Conservation (phyloP, 306 rosid species). For the Cyclanthera cordifolia region DNA sequence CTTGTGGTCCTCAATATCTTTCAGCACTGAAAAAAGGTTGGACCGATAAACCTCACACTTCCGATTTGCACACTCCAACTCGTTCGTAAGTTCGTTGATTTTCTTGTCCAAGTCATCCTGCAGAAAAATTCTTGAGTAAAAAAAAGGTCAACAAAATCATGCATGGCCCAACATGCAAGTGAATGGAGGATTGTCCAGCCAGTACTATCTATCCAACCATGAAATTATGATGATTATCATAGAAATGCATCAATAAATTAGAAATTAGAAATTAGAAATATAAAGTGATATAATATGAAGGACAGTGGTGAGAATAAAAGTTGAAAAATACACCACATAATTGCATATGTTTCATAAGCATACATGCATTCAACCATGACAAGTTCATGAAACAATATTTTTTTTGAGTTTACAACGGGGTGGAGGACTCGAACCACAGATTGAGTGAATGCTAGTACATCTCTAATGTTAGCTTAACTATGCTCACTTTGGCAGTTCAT, state of each 20-base stretch:
- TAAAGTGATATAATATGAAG: neutral
- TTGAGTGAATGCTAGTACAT: too few relatives aligned
- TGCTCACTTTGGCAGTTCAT: too few relatives aligned
- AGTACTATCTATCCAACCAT: neutral
- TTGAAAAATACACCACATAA: neutral
- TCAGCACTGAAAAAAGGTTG: constrained; percentile 81
- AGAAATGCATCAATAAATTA: neutral
- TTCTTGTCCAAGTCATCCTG: constrained; percentile 89
- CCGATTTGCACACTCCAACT: constrained; percentile 63
- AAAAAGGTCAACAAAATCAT: neutral
- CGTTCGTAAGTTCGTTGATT: constrained; percentile 48
- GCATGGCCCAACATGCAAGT: neutral
- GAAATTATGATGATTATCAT: neutral
- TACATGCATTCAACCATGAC: neutral
- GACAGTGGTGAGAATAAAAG: neutral
- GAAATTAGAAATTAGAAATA: neutral
- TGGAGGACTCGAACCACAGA: too few relatives aligned
- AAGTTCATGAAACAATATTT: neutral
- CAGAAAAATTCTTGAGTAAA: constrained; percentile 11
- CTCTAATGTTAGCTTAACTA: too few relatives aligned
- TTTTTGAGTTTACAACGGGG: too few relatives aligned
- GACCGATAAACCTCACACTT: constrained; percentile 93
- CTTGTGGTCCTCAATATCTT: constrained; percentile 96
- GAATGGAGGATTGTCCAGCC: neutral
- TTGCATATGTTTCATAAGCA: neutral